Base-by-base conservation (phyloP, 1,139 yeast species). In the Diutina sp. region DNA sequence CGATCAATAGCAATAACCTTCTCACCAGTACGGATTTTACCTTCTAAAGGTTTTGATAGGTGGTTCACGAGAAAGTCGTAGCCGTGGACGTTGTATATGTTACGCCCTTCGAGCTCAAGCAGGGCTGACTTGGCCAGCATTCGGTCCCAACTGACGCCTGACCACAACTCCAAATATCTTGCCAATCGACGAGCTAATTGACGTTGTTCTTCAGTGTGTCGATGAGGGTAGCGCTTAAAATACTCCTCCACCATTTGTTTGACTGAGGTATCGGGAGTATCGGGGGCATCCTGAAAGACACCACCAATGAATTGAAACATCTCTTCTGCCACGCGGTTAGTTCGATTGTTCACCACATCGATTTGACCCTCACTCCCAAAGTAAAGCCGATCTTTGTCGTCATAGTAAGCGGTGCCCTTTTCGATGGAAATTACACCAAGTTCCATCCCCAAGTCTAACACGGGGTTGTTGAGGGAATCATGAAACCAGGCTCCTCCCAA, bases 401-500 rank as follows among this genome's bases (percentile, higher is more conserved):
- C 80, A 63, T 84, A 88, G 60, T 67, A 70, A 1, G 72, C 70
- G 60, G 76, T 79, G 14, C 59, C 61, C 1, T 55, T 48, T 5
- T 67, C 56, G 57, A 74, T 72, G 46, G 61, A 58, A n/a, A 50
- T 9, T 8, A 16, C n/a, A 2, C 61, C 67, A 1, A 64, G 67
- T 2, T 61, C 64, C 6, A 68, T 57, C n/a, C 72, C 63, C 45
- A 73, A 72, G 46, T 66, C 60, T 50, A 76, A 67, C 8, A 87
- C 74, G 6, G 76, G 76, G 64, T 90, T 90, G 51, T 79, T 75
- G 55, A 89, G 70, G 0, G 90, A 82, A 63, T 89, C 96, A 66
- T 90, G 97, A 63, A 87, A 86, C 97, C 97, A 90, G 4, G 91
- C 81, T 0, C 95, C 96, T 0, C 97, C 97, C 25, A 89, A 62